phyloP scores from a whole-genome alignment of 2,329 filamentous ascomycete species.

The Ilyonectria mors-panacis region DNA sequence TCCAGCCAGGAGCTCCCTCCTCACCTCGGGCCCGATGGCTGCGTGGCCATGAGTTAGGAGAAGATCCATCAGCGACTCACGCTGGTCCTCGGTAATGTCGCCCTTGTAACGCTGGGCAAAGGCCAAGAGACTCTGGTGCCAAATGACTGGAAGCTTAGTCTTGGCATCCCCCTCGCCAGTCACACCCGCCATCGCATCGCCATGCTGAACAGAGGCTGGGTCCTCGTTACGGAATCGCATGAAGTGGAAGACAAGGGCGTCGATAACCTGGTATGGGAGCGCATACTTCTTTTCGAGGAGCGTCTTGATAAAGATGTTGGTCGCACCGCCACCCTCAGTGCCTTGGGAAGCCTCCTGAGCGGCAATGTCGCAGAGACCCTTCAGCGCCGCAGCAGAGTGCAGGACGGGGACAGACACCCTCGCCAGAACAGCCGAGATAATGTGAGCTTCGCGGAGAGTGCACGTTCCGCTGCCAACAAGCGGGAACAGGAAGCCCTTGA shows the following conservation, averaged over 20 bases:
- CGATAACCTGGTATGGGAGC: conserved; percentile 93
- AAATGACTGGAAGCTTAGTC: conserved; percentile 88
- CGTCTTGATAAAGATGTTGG: conserved; percentile 95
- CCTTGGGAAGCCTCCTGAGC: conserved; percentile 89
- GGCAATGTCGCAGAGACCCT: conserved; percentile 93
- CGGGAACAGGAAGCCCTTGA: conserved; percentile 96
- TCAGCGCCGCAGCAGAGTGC: conserved; percentile 91
- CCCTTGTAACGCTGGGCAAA: conserved; percentile 97
- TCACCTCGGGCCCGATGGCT: conserved; percentile 90
- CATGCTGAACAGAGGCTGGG: conserved; percentile 66
- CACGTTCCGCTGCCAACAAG: conserved; percentile 89
- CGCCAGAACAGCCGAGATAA: conserved; percentile 88
- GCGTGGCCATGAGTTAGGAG: conserved; percentile 88
- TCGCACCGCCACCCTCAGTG: conserved; percentile 89
- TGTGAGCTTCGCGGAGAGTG: conserved; percentile 91
- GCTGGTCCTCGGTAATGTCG: conserved; percentile 95
- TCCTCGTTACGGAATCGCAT: conserved; percentile 85
- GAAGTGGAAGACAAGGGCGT: conserved; percentile 97
- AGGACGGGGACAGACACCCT: conserved; percentile 90
- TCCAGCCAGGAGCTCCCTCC: conserved; percentile 89
- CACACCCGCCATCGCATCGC: conserved; percentile 68
- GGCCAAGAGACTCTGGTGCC: conserved; percentile 93
- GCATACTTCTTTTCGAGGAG: conserved; percentile 98
- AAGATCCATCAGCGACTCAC: conserved; percentile 91
- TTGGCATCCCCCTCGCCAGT: conserved; percentile 64